Evolutionary conservation across 306 rosid species (phyloP).

Genomic region (Fragaria vesca): DNA sequence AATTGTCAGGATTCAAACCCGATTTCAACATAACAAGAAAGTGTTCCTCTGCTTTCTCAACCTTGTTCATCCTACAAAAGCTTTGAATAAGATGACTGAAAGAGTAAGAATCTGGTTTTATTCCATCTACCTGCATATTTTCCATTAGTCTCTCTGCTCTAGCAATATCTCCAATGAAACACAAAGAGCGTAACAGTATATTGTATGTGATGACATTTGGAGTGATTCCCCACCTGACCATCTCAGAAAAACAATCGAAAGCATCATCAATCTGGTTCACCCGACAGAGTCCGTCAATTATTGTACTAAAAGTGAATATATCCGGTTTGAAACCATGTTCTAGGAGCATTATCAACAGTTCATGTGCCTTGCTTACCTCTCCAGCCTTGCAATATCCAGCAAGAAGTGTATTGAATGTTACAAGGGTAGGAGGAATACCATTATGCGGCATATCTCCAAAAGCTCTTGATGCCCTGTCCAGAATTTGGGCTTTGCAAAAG

Average conservation of each 20-base stretch:
- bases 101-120: slow-evolving; percentile 65
- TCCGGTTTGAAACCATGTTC: slow-evolving; percentile 62
- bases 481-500: slow-evolving; percentile 60
- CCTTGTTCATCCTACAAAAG: slow-evolving; percentile 51
- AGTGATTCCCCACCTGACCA: slow-evolving; percentile 67
- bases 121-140: slow-evolving; percentile 62
- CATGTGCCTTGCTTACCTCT: slow-evolving; percentile 46
- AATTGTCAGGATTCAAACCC: slow-evolving; percentile 64
- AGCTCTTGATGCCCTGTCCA: slow-evolving; percentile 55
- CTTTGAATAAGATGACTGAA: slow-evolving; percentile 67
- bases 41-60: slow-evolving; percentile 62
- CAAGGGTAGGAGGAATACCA: slow-evolving; percentile 68
- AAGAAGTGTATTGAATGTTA: slow-evolving; percentile 80
- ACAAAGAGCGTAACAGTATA: slow-evolving; percentile 67
- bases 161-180: slow-evolving; percentile 51
- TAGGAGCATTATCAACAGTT: slow-evolving; percentile 62
- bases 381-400: slow-evolving; percentile 65
- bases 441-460: slow-evolving; percentile 51
- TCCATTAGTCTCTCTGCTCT: slow-evolving; percentile 55
- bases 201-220: slow-evolving; percentile 72
- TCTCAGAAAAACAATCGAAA: slow-evolving; percentile 74
- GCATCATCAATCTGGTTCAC: slow-evolving; percentile 51
- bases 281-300: slow-evolving; percentile 79
- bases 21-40: slow-evolving; percentile 50
- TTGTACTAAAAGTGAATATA: slow-evolving; percentile 68